Percentiles rank a stretch among this genome's conserved stretches.
Evolutionary conservation across 1,139 yeast species (phyloP).

Genomic region (Candida tetrigidarum): DNA sequence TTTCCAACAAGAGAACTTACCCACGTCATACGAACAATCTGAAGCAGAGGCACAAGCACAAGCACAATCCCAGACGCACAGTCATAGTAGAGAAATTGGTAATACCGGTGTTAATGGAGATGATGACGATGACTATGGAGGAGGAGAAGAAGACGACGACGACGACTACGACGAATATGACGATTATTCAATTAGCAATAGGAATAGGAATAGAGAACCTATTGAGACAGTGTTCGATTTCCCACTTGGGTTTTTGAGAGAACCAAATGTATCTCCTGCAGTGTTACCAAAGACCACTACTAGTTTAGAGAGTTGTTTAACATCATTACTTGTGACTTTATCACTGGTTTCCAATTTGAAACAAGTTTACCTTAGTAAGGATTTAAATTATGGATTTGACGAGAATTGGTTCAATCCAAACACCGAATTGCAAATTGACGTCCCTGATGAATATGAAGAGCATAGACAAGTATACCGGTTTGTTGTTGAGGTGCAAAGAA

Average conservation of each 20-base stretch:
- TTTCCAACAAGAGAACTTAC: neutral
- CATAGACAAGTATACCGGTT: constrained; percentile 16
- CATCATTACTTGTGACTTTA: constrained; percentile 30
- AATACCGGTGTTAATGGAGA: constrained; percentile 3
- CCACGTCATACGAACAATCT: neutral
- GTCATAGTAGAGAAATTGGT: neutral
- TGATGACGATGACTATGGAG: constrained; percentile 9
- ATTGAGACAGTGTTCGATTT: constrained; percentile 11
- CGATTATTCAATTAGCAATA: neutral
- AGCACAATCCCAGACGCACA: no score
- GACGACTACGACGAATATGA: neutral
- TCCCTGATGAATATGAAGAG: constrained; percentile 14
- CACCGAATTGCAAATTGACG: constrained; percentile 10
- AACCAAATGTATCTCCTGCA: constrained; percentile 14
- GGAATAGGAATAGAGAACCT: neutral
- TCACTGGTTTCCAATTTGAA: constrained; percentile 29
- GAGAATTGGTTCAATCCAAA: constrained; percentile 21
- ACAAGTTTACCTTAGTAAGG: constrained; percentile 15
- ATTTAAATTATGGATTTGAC: constrained; percentile 21
- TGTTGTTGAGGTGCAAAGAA: constrained; percentile 27
- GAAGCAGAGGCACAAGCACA: no score
- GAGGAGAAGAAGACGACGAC: constrained; percentile 7
- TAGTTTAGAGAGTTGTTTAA: constrained; percentile 27
- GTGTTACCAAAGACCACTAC: constrained; percentile 13
- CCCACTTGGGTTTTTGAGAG: constrained; percentile 10